Conservation (phyloP, 1,284 basidiomycete species). For the Melanopsichium pennsylvanicum region DNA sequence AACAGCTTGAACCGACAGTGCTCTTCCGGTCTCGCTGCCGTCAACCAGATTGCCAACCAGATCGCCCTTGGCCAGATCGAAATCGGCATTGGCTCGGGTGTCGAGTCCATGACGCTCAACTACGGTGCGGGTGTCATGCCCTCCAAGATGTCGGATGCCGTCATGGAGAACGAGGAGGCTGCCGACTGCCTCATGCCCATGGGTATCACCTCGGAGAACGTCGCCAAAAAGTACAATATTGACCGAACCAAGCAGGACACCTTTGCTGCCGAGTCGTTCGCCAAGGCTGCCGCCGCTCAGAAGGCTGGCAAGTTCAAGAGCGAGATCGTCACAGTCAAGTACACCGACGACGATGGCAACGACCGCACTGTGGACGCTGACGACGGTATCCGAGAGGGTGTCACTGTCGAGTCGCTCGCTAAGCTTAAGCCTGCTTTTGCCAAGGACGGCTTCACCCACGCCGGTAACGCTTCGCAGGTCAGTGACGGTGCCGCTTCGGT, state of each 20-base stretch:
- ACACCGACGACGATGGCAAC: constrained; percentile 80
- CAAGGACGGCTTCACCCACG: constrained; percentile 89
- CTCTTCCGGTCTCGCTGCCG: constrained; percentile 86
- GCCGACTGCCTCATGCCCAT: constrained; percentile 93
- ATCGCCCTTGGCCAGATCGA: constrained; percentile 73
- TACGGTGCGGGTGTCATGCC: constrained; percentile 75
- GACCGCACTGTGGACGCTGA: constrained; percentile 83
- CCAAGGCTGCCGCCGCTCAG: constrained; percentile 85
- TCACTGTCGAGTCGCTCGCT: constrained; percentile 81
- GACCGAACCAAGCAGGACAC: constrained; percentile 80
- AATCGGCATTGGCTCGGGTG: constrained; percentile 90
- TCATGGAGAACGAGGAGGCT: constrained; percentile 80
- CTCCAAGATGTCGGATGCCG: constrained; percentile 79
- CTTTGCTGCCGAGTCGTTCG: constrained; percentile 83
- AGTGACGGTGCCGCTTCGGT: constrained; percentile 98
- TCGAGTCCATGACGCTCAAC: constrained; percentile 86
- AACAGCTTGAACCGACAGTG: constrained; percentile 90
- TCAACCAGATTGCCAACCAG: constrained; percentile 89
- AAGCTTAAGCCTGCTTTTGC: constrained; percentile 95
- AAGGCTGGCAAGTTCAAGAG: constrained; percentile 87
- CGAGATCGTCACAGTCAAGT: constrained; percentile 87
- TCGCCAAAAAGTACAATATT: constrained; percentile 80
- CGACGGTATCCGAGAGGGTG: constrained; percentile 85
- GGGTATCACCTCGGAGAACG: constrained; percentile 97
- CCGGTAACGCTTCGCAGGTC: constrained; percentile 89